Conservation (phyloP, 352 stramenopile species). For the Paralagenidium karlingii region DNA sequence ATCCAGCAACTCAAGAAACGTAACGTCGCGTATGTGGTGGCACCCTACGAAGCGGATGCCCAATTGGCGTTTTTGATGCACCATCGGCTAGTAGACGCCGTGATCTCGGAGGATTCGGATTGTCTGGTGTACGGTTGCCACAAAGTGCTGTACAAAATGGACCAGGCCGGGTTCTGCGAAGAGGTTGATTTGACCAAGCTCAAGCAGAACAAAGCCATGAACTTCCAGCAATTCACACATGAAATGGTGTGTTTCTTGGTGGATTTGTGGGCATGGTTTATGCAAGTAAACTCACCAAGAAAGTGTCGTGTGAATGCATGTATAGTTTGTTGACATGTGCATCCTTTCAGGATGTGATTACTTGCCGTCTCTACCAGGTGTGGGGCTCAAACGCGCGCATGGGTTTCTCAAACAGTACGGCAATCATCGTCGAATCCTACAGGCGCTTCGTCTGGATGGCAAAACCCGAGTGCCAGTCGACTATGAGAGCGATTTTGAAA, state of each 20-base stretch:
- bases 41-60: slow-evolving; percentile 94
- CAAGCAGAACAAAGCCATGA: slow-evolving; percentile 55
- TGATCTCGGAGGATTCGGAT: slow-evolving; percentile 96
- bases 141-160: slow-evolving; percentile 93
- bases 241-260: slow-evolving; percentile 49
- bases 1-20: slow-evolving; percentile 46
- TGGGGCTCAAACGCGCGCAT: slow-evolving; percentile 79
- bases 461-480: slow-evolving; percentile 32
- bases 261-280: slow-evolving; percentile 1
- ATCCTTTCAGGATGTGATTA: slow-evolving; percentile 89
- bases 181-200: slow-evolving; percentile 69
- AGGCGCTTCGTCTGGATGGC: slow-evolving; percentile 38
- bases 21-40: slow-evolving; percentile 87
- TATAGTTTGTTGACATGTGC: slow-evolving; percentile 82
- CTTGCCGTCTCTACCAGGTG: slow-evolving; percentile 54
- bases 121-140: slow-evolving; percentile 87
- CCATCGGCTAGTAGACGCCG: slow-evolving; percentile 74
- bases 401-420: slow-evolving; percentile 58
- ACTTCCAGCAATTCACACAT: slow-evolving; percentile 73
- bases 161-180: slow-evolving; percentile 74
- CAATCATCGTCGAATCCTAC: slow-evolving; percentile 13
- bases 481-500: slow-evolving; percentile 53
- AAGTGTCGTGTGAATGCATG: not conserved
- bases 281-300: not conserved
- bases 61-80: slow-evolving; percentile 89